phyloP scores from a whole-genome alignment of 2,329 filamentous ascomycete genomes.

The Scolecobasidium constrictum region DNA sequence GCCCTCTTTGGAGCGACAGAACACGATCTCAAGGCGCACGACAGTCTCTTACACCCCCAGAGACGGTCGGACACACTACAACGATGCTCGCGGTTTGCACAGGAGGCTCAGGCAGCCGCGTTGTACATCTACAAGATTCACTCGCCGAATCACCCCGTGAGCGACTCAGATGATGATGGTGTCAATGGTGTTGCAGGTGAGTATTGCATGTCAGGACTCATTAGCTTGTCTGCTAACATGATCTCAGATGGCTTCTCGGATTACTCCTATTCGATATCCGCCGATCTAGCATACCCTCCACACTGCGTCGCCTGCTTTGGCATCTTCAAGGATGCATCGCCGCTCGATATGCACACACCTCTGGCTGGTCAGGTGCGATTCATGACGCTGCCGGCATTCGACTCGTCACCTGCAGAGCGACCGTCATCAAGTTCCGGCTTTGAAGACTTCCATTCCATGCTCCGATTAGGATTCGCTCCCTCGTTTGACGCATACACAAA shows the following conservation, averaged over 20 bases:
- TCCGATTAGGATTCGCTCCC: conserved; percentile 83
- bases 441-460: conserved; percentile 82
- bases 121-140: conserved; percentile 60
- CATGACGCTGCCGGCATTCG: conserved; percentile 66
- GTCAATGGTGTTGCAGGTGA: conserved; percentile 3
- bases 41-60: conserved; percentile 68
- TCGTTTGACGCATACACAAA: conserved; percentile 97
- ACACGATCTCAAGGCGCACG: conserved; percentile 67
- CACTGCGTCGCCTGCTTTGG: conserved; percentile 80
- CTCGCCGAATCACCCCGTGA: conserved; percentile 19
- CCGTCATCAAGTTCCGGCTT: conserved; percentile 32
- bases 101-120: conserved; percentile 67
- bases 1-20: conserved; percentile 42
- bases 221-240: background rate
- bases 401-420: background rate
- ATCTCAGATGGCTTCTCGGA: background rate
- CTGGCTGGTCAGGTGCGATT: conserved; percentile 85
- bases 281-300: conserved; percentile 68
- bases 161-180: conserved; percentile 36
- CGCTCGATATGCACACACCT: conserved; percentile 73
- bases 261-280: conserved; percentile 59
- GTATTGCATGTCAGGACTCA: background rate
- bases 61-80: conserved; percentile 70
- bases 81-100: conserved; percentile 79
- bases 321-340: conserved; percentile 78